These are phyloP conservation scores for Luffa acutangula DNA, from an alignment of 306 rosid species.

Conservation along the genomic window DNA sequence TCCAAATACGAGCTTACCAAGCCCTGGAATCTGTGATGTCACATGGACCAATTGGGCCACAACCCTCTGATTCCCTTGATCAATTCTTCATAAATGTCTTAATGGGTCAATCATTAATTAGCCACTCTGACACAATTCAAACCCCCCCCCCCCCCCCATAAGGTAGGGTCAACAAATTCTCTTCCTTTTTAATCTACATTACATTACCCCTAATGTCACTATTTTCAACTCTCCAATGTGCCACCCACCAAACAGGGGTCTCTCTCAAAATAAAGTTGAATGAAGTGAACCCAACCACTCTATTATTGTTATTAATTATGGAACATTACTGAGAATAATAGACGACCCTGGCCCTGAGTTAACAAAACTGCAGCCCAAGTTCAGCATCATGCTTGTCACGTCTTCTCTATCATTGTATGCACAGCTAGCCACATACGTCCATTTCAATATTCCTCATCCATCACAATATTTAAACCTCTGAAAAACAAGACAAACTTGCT, in stretches of 20 bases:
- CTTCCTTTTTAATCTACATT: not conserved
- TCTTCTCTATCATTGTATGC: not conserved
- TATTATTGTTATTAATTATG: not conserved
- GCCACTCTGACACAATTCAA: not conserved
- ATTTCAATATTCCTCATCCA: slow-evolving; percentile 11
- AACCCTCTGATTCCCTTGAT: not conserved
- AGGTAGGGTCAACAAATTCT: not conserved
- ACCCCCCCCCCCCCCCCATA: not conserved
- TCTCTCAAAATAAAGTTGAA: not conserved
- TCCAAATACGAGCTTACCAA: not conserved
- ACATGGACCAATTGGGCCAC: not conserved
- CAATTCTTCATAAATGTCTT: not conserved
- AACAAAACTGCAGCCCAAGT: not conserved
- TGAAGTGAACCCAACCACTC: not conserved
- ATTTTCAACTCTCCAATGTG: not conserved
- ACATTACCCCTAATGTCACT: not conserved
- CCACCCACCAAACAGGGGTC: not conserved
- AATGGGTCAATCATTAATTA: not conserved
- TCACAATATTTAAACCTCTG: slow-evolving; percentile 14
- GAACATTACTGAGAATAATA: not conserved
- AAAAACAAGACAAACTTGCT: slow-evolving; percentile 12
- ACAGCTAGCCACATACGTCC: slow-evolving; percentile 2
- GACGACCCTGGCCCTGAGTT: not conserved
- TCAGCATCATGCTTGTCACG: slow-evolving; percentile 3
- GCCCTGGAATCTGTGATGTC: not conserved